A percentile compares a stretch with the other conserved stretches of the same genome.
phyloP scores from a whole-genome alignment of 1,284 basidiomycete species.

The Apiotrichum montevideense region DNA sequence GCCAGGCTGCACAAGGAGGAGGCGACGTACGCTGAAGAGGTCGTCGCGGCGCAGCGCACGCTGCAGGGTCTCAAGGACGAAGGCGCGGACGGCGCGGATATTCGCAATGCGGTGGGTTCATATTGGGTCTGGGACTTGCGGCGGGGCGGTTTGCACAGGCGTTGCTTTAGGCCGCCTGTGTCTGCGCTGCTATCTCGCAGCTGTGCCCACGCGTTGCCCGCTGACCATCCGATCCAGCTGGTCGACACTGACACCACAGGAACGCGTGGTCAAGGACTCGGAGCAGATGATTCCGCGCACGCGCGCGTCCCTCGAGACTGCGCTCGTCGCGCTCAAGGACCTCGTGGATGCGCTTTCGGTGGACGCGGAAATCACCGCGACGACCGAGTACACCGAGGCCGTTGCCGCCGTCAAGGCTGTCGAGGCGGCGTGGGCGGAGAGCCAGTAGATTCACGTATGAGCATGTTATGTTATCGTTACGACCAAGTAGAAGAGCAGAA shows the following conservation, averaged over 20 bases:
- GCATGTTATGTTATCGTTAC: too few species aligned
- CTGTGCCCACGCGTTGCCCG: too few species aligned
- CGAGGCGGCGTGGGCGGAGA: constrained; percentile 18
- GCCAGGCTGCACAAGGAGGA: constrained; percentile 68
- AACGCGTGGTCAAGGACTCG: constrained; percentile 67
- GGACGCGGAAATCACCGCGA: constrained; percentile 19
- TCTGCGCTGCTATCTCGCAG: too few species aligned
- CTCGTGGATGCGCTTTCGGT: constrained; percentile 51
- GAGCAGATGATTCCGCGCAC: constrained; percentile 72
- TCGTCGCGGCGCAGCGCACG: constrained; percentile 55
- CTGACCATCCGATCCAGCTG: too few species aligned
- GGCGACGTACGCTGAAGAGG: constrained; percentile 62
- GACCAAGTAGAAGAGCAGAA: too few species aligned
- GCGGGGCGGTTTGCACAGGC: background rate
- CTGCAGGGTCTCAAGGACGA: constrained; percentile 60
- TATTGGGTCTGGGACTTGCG: background rate
- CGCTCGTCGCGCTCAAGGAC: constrained; percentile 59
- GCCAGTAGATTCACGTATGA: background rate
- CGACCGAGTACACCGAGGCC: constrained; percentile 27
- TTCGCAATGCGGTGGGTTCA: constrained; percentile 68
- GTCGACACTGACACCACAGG: constrained; percentile 49
- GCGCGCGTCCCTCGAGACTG: constrained; percentile 56
- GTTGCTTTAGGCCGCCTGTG: too few species aligned
- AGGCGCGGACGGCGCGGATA: constrained; percentile 67
- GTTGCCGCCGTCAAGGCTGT: constrained; percentile 21